Base-by-base conservation (phyloP, 75 land plant species). In the Selaginella tamariscina region DNA sequence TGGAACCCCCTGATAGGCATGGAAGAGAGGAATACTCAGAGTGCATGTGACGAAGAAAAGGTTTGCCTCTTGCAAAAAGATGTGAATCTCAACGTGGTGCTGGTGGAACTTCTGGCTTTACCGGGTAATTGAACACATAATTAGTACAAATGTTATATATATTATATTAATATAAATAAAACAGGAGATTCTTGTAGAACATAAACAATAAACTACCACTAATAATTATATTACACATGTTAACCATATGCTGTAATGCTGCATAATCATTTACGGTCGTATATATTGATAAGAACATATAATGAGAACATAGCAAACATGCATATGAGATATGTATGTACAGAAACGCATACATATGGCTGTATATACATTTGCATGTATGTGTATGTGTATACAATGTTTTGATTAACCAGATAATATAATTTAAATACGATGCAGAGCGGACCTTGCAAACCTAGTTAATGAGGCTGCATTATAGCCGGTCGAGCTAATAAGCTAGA, bases 391-490 rank as follows among this genome's bases (percentile, higher is more conserved):
- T 64, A 2, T 27, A 21, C 24, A 2, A 59, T 76, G 75, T 1
- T 67, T 55, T 72, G 68, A 2, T 49, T 55, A 55, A 23, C 27
- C 13, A 11, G 22, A 32, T 64, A 57, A 30, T 67, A 31, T 27
- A 63, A 27, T 29, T 11, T 27, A 9, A 63, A 62, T 21, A 44
- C 29, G 9, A 33, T 49, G 62, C 88, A 94, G 98, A 82, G 98
- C 98, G 73, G 98, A 94, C 65, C 79, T 94, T n/a, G 96, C 96
- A 72, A 94, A 94, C 70, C 75, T 94, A 65, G 98, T 94, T 20
- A 94, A 94, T 77, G 98, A 94, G 75, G 98, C 98, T 64, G 98
- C 98, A 57, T 76, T 94, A 65, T 94, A 68, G 98, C 98, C 73
- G 98, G 98, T 65, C 71, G 98, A 70, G 79, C 73, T 27, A 85